Conservation (phyloP, 78 protist species). For the Protostelium mycophagum region DNA sequence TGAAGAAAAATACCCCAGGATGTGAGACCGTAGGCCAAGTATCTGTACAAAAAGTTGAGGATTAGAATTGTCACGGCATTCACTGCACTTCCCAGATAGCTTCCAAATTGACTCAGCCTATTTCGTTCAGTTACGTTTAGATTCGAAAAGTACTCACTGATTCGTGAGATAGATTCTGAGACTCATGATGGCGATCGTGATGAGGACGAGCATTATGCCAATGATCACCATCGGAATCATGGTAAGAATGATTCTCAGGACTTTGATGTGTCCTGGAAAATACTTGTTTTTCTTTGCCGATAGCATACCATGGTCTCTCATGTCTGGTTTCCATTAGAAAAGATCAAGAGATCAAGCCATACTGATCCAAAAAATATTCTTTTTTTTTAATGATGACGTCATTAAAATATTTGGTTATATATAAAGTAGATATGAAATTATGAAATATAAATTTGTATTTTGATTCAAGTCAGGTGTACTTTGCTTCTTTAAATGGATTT, state of each 20-base stretch:
- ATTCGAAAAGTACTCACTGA: background rate
- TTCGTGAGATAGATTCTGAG: background rate
- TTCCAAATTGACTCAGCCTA: background rate
- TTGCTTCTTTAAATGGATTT: background rate
- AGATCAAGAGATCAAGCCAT: background rate
- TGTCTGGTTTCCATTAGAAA: background rate
- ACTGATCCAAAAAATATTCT: background rate
- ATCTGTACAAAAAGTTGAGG: conserved; percentile 9
- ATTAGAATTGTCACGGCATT: background rate
- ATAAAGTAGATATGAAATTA: no score
- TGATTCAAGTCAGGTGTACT: no score
- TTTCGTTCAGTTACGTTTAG: background rate
- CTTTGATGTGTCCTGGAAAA: background rate
- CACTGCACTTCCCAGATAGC: background rate
- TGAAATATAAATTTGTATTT: no score
- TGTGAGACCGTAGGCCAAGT: conserved; percentile 8
- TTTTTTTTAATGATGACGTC: no score
- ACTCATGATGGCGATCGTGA: background rate
- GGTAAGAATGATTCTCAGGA: background rate
- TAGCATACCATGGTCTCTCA: no score
- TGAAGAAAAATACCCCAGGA: conserved; percentile 41
- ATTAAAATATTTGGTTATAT: no score
- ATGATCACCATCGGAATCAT: background rate
- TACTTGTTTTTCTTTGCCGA: no score
- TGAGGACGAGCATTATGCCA: background rate